Percentiles rank a stretch among this genome's conserved stretches.
Conservation (phyloP, 2,329 filamentous ascomycete genomes). For the Grosmannia penicillata region DNA sequence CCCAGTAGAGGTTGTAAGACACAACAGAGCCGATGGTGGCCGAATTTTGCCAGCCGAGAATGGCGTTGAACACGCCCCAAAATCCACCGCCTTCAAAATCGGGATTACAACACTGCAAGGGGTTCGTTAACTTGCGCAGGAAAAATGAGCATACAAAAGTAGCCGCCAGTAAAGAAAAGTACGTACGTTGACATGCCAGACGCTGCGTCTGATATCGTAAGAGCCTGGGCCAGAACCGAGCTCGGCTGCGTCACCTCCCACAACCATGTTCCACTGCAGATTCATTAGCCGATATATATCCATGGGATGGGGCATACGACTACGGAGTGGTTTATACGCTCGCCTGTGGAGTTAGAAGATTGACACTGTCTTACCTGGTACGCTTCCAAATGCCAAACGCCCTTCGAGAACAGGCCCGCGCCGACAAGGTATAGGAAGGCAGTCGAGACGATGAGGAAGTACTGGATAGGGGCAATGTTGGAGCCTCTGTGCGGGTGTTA, state of each 20-base stretch:
- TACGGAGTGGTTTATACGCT: no score
- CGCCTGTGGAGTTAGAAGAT: no score
- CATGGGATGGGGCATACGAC: no score
- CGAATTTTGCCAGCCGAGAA: constrained; percentile 79
- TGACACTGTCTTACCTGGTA: constrained; percentile 26
- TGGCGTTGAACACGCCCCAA: constrained; percentile 78
- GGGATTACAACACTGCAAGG: constrained; percentile 57
- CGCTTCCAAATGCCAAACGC: constrained; percentile 60
- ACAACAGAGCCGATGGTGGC: constrained; percentile 79
- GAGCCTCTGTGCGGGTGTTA: constrained; percentile 3
- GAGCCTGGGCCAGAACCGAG: constrained; percentile 48
- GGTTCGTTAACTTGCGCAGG: background rate
- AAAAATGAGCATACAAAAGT: no score
- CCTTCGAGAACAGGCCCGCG: constrained; percentile 65
- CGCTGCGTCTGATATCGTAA: constrained; percentile 50
- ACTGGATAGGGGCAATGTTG: constrained; percentile 8
- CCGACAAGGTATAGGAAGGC: constrained; percentile 75
- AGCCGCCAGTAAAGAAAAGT: no score
- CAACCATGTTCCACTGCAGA: constrained; percentile 34
- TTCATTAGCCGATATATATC: background rate
- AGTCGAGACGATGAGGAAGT: constrained; percentile 66
- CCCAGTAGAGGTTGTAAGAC: constrained; percentile 81
- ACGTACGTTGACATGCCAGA: constrained; percentile 54
- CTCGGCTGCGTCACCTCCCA: constrained; percentile 41
- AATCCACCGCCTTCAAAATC: constrained; percentile 53